Evolutionary conservation across 2,329 filamentous ascomycete genomes (phyloP).

Genomic region (Alternaria novae-zelandiae): DNA sequence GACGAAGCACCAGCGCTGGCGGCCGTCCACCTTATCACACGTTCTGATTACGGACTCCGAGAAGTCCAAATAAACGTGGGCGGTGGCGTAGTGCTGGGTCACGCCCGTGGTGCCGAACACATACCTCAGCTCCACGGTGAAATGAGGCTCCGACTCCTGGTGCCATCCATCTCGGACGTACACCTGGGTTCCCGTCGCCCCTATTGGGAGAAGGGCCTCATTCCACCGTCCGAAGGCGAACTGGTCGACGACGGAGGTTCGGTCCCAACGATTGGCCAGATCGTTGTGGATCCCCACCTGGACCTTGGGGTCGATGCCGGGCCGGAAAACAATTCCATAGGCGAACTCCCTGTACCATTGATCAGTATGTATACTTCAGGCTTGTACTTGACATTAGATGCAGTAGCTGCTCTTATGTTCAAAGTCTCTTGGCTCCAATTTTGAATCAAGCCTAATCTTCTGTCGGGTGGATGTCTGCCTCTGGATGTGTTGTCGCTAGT

Average conservation of each 20-base stretch:
- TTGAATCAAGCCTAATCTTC: not conserved
- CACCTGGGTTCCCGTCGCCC: slow-evolving; percentile 1
- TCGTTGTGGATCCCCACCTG: not conserved
- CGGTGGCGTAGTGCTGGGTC: not conserved
- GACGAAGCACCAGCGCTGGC: not conserved
- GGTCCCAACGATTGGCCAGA: not conserved
- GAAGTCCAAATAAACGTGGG: slow-evolving; percentile 15
- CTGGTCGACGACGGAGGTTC: not conserved
- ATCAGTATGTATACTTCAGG: not conserved
- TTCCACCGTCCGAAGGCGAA: slow-evolving; percentile 1
- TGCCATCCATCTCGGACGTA: slow-evolving; percentile 13
- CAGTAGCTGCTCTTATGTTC: not conserved
- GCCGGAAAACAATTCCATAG: not conserved
- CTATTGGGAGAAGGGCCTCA: not conserved
- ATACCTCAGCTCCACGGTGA: slow-evolving; percentile 11
- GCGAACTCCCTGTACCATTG: not conserved
- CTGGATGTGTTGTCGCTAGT: not conserved
- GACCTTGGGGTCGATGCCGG: not conserved
- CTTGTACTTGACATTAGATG: not conserved
- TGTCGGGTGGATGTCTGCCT: not conserved
- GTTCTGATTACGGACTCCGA: slow-evolving; percentile 4
- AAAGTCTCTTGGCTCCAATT: not conserved
- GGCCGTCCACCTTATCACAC: not conserved
- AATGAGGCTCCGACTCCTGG: not conserved
- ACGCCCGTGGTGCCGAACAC: not conserved